Conservation (phyloP, 108 stramenopile genomes). For the Pseudonitzschia delicatissima region DNA sequence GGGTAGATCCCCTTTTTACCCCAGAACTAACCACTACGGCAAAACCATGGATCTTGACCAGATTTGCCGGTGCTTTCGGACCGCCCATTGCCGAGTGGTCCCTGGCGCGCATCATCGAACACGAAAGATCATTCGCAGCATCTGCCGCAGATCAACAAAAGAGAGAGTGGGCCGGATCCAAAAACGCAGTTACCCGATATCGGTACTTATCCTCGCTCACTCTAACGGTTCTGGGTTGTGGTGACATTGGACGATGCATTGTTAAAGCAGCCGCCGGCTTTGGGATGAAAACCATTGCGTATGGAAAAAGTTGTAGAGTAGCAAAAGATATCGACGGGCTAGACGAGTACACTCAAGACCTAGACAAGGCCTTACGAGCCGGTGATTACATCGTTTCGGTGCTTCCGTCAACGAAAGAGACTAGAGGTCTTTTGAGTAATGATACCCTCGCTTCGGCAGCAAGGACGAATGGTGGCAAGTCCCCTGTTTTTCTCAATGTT, state of each 20-base stretch:
- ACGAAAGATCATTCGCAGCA: slow-evolving; percentile 45
- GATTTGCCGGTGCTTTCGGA: slow-evolving; percentile 54
- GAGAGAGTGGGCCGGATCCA: slow-evolving; percentile 42
- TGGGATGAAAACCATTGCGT: slow-evolving; percentile 46
- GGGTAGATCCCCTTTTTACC: slow-evolving; percentile 47
- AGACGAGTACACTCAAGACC: slow-evolving; percentile 34
- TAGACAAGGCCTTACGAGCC: slow-evolving; percentile 30
- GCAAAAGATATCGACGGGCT: slow-evolving; percentile 9
- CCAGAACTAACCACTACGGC: not conserved
- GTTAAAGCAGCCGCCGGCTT: slow-evolving; percentile 34
- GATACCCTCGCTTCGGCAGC: slow-evolving; percentile 17
- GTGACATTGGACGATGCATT: slow-evolving; percentile 55
- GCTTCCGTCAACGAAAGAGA: slow-evolving; percentile 41
- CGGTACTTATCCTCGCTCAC: slow-evolving; percentile 47
- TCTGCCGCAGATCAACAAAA: slow-evolving; percentile 31
- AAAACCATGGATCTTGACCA: slow-evolving; percentile 24
- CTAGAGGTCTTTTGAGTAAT: slow-evolving; percentile 32
- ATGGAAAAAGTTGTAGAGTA: slow-evolving; percentile 16
- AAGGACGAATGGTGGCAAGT: slow-evolving; percentile 43
- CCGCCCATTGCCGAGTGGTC: slow-evolving; percentile 58
- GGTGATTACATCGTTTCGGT: slow-evolving; percentile 53
- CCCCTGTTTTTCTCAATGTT: slow-evolving; percentile 51
- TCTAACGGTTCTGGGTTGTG: slow-evolving; percentile 43
- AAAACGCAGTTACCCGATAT: slow-evolving; percentile 24
- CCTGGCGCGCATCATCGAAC: slow-evolving; percentile 49